Percentiles rank a stretch among this genome's conserved stretches.
These are phyloP conservation scores for Rosa chinensis DNA, from an alignment of 306 rosid genomes.

Conservation along the genomic window DNA sequence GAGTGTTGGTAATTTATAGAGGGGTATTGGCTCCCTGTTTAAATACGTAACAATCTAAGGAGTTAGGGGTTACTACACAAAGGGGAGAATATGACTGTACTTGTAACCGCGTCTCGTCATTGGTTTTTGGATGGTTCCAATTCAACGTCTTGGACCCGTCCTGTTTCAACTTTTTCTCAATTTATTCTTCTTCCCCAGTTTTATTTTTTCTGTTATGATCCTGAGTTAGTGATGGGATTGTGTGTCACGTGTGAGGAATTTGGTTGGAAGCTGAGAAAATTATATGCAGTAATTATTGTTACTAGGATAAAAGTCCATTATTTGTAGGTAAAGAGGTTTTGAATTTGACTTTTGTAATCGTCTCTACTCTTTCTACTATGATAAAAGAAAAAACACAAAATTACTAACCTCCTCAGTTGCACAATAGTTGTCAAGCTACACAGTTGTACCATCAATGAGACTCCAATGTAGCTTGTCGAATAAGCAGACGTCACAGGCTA, in stretches of 20 bases:
- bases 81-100: neutral
- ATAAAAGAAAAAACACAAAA: too few species aligned
- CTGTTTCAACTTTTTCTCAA: neutral
- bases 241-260: too few species aligned
- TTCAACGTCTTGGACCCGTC: conserved; percentile 9
- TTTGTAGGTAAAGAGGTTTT: too few species aligned
- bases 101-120: conserved; percentile 4
- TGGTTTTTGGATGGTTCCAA: neutral
- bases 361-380: too few species aligned
- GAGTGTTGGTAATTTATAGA: neutral
- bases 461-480: neutral
- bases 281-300: too few species aligned
- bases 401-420: neutral
- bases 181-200: neutral
- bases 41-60: neutral
- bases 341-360: too few species aligned
- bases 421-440: neutral
- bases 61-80: too few species aligned
- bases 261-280: too few species aligned
- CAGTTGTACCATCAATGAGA: neutral
- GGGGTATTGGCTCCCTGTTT: neutral
- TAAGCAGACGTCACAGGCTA: neutral
- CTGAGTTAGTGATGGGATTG: neutral
- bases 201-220: too few species aligned
- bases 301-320: too few species aligned